Base-by-base conservation (phyloP, 345 rosid genomes). In the Salix arbutifolia region DNA sequence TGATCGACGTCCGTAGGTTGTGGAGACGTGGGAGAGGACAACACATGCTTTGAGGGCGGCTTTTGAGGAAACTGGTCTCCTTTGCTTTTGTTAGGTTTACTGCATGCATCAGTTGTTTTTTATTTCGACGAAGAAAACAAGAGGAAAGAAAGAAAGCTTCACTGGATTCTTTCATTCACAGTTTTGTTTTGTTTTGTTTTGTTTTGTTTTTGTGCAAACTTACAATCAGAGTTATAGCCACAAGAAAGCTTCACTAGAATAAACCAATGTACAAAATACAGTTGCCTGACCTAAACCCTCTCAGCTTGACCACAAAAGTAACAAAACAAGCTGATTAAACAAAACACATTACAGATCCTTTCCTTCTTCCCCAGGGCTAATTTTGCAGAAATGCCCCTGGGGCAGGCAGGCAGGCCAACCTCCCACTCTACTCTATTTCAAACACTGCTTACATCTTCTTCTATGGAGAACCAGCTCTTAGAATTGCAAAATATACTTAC, bases 371-470 rank as follows among this genome's bases (percentile, higher is more conserved):
- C 25, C 65, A 83, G 73, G 38, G 76, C 80, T 40, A 80, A 56
- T 71, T 50, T 83, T 77, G 74, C 81, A 74, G 75, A 77, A 73
- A 77, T 69, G 81, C 76, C 80, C 70, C 50, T 9, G 77, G 78
- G 85, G 84, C 84, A 86, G 85, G 84, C 84, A 86, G 85, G 85
- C 82, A 82, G 11, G 44, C 77, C 84, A 80, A 80, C 85, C 87
- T 38, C 78, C 84, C 85, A 67, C 89, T 66, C 83, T 35, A 52
- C 77, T 69, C 72, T 38, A 44, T 52, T 74, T 37, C 83, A 77
- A 71, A 38, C 82, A 70, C 65, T 70, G 61, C 74, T 44, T 71
- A 67, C 75, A 80, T 65, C 76, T 71, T 33, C 37, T 38, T 76
- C 81, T 64, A 77, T 26, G 66, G 46, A 81, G 65, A 80, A 80